Conservation (phyloP, 495 filamentous ascomycete genomes). For the Penicillium parvum region DNA sequence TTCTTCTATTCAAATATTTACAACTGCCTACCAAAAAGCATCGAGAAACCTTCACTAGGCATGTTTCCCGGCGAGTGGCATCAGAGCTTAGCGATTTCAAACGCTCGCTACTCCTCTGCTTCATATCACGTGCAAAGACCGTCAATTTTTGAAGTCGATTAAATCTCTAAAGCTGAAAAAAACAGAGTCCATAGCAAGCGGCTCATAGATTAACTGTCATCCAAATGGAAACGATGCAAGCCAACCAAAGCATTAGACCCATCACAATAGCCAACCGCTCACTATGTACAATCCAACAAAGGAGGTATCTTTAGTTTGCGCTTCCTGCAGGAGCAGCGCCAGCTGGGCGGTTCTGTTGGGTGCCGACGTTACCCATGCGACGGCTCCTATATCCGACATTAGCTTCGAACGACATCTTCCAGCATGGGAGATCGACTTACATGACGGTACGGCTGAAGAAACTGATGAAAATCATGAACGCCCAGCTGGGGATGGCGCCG, state of each 20-base stretch:
- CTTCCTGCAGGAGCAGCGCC: slow-evolving; percentile 22
- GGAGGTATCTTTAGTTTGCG: slow-evolving; percentile 20
- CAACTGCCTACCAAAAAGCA: no score
- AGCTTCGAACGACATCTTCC: no score
- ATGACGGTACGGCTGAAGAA: slow-evolving; percentile 79
- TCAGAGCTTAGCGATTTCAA: no score
- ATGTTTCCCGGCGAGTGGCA: no score
- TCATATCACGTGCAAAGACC: no score
- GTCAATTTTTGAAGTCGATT: no score
- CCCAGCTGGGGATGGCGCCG: slow-evolving; percentile 60
- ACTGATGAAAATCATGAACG: slow-evolving; percentile 75
- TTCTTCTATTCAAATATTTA: no score
- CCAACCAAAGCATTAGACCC: slow-evolving; percentile 15
- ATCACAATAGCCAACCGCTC: slow-evolving; percentile 9
- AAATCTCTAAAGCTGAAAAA: slow-evolving; percentile 3
- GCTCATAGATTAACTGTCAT: background rate
- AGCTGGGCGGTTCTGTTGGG: slow-evolving; percentile 20
- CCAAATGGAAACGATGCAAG: background rate
- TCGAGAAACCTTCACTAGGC: no score
- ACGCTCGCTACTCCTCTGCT: no score
- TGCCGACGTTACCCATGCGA: slow-evolving; percentile 33
- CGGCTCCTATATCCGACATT: slow-evolving; percentile 41
- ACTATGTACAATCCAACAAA: slow-evolving; percentile 25
- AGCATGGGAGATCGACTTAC: slow-evolving; percentile 62
- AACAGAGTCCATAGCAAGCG: background rate